Percentiles rank a stretch among this genome's conserved stretches.
phyloP scores from a whole-genome alignment of 1,139 yeast species.

The Debaryomyces fabryi region DNA sequence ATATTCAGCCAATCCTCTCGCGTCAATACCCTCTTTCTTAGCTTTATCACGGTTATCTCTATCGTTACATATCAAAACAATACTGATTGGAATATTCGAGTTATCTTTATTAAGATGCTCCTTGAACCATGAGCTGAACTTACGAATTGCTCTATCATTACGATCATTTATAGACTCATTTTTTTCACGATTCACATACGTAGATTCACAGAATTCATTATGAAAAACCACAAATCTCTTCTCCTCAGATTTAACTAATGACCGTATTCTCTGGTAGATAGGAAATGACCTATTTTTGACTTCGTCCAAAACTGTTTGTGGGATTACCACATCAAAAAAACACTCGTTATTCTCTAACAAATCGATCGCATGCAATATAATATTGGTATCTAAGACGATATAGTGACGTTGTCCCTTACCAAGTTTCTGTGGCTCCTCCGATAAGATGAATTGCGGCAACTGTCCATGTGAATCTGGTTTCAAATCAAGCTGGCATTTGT shows the following conservation, averaged over 20 bases:
- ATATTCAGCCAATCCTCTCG: slow-evolving; percentile 64
- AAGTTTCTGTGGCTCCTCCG: slow-evolving; percentile 50
- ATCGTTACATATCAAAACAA: slow-evolving; percentile 80
- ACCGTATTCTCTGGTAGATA: slow-evolving; percentile 80
- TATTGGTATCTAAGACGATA: slow-evolving; percentile 83
- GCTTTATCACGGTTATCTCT: slow-evolving; percentile 67
- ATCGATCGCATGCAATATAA: slow-evolving; percentile 87
- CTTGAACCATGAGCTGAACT: slow-evolving; percentile 70
- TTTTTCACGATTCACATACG: slow-evolving; percentile 63
- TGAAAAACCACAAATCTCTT: slow-evolving; percentile 91
- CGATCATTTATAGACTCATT: slow-evolving; percentile 85
- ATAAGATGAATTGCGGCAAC: slow-evolving; percentile 51
- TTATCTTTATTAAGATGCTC: slow-evolving; percentile 55
- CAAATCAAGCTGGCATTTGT: slow-evolving; percentile 57
- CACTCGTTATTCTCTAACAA: slow-evolving; percentile 75
- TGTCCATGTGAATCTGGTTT: slow-evolving; percentile 60
- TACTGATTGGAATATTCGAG: slow-evolving; percentile 41
- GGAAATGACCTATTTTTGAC: slow-evolving; percentile 88
- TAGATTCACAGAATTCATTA: slow-evolving; percentile 81
- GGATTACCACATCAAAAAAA: slow-evolving; percentile 86
- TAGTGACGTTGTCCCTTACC: slow-evolving; percentile 58
- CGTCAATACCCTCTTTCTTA: slow-evolving; percentile 51
- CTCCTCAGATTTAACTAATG: slow-evolving; percentile 73
- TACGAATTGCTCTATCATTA: slow-evolving; percentile 89
- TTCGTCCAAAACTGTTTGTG: slow-evolving; percentile 94